Percentiles rank a stretch among this genome's conserved stretches.
These are phyloP conservation scores for Aspergillus sp. DNA, from an alignment of 2,329 filamentous ascomycete genomes.

Conservation along the genomic window DNA sequence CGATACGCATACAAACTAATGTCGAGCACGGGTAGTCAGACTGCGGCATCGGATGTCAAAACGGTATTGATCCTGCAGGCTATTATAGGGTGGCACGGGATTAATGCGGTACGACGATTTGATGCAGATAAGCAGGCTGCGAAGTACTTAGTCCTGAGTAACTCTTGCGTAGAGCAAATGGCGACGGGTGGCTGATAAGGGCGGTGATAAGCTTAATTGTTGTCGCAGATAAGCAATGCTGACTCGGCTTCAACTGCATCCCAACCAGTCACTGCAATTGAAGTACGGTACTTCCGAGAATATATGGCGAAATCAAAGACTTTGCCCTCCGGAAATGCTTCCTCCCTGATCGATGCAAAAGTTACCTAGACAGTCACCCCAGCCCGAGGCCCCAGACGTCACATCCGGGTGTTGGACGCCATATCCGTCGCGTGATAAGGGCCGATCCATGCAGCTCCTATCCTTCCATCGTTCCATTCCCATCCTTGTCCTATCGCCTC, in stretches of 20 bases:
- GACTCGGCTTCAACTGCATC: neutral
- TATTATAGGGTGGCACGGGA: neutral
- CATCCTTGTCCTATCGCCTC: neutral
- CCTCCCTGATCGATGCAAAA: too few relatives aligned
- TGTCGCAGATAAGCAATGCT: neutral
- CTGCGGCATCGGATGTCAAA: conserved; percentile 1
- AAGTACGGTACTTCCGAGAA: neutral
- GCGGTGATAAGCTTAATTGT: conserved; percentile 3
- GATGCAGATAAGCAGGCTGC: conserved; percentile 6
- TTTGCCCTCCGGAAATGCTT: too few relatives aligned
- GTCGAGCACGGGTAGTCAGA: neutral
- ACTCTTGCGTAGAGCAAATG: neutral
- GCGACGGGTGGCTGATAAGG: conserved; percentile 1
- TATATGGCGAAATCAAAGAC: neutral
- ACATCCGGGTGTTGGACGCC: neutral
- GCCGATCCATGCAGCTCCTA: neutral
- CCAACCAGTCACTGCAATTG: neutral
- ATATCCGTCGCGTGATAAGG: neutral
- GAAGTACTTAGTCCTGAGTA: neutral
- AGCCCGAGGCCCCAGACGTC: neutral
- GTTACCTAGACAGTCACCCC: too few relatives aligned
- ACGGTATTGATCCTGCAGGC: conserved; percentile 1
- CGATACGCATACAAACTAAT: neutral
- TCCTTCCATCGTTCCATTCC: neutral
- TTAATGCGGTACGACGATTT: neutral